phyloP scores from a whole-genome alignment of 805 yeast species.

The Candida chauliodis region DNA sequence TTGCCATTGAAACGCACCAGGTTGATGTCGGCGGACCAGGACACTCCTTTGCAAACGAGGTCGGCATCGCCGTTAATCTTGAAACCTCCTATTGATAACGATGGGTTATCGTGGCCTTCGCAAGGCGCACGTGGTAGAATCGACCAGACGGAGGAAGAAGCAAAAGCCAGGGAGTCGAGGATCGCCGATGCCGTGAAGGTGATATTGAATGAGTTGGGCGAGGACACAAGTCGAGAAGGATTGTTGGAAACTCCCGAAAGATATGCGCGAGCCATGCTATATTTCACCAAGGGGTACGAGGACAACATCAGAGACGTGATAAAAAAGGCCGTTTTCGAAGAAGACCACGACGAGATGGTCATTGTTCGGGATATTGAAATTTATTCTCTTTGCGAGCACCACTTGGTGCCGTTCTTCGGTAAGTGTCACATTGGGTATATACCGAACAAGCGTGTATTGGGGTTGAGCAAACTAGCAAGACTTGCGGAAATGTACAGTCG shows the following conservation, averaged over 20 bases:
- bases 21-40: constrained; percentile 10
- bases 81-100: constrained; percentile 82
- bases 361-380: constrained; percentile 93
- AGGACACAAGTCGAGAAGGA: constrained; percentile 86
- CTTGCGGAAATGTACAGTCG: constrained; percentile 96
- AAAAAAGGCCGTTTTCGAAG: constrained; percentile 94
- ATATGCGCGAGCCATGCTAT: constrained; percentile 94
- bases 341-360: constrained; percentile 98
- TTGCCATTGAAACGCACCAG: constrained; percentile 22
- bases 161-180: constrained; percentile 61
- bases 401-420: constrained; percentile 94
- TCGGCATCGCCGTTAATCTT: constrained; percentile 81
- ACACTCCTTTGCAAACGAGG: constrained; percentile 66
- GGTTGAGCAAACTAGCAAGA: constrained; percentile 88
- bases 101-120: constrained; percentile 94
- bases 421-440: constrained; percentile 98
- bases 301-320: constrained; percentile 89
- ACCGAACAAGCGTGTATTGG: constrained; percentile 89
- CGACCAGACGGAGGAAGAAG: constrained; percentile 65
- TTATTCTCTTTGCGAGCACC: constrained; percentile 94
- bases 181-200: constrained; percentile 83
- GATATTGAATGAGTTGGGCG: constrained; percentile 82
- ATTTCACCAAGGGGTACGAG: constrained; percentile 94
- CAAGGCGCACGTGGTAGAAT: constrained; percentile 76
- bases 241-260: constrained; percentile 91